Evolutionary conservation across 805 yeast species (phyloP).

Genomic region (Maudiozyma barnettii): DNA sequence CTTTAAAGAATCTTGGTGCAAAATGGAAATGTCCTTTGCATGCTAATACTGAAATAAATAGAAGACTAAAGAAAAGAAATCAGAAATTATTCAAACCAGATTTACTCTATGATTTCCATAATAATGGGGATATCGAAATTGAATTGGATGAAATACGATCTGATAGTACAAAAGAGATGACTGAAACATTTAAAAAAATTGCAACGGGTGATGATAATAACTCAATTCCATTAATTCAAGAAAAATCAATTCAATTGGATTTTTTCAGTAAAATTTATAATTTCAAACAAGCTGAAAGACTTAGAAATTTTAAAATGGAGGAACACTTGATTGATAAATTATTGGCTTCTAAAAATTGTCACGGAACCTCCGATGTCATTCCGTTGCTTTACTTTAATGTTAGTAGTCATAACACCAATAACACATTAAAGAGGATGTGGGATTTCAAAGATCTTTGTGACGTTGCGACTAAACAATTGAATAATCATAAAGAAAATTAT

Average conservation of each 20-base stretch:
- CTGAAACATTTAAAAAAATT: constrained; percentile 9
- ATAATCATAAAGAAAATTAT: not conserved
- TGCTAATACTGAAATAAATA: constrained; percentile 27
- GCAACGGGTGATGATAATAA: constrained; percentile 6
- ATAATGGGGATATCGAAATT: constrained; percentile 54
- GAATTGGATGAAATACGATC: constrained; percentile 33
- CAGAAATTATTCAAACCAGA: constrained; percentile 47
- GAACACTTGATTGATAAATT: constrained; percentile 29
- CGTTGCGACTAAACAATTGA: constrained; percentile 29
- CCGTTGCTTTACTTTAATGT: constrained; percentile 30
- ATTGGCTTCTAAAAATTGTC: not conserved
- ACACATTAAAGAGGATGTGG: constrained; percentile 25
- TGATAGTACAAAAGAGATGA: constrained; percentile 16
- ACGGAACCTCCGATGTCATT: constrained; percentile 9
- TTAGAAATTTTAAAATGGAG: constrained; percentile 24
- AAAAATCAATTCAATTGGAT: constrained; percentile 22
- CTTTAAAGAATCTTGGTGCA: constrained; percentile 61
- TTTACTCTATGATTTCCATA: constrained; percentile 39
- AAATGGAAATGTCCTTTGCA: constrained; percentile 94
- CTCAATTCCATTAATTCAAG: constrained; percentile 19
- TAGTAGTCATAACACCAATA: constrained; percentile 21
- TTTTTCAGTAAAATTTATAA: constrained; percentile 20
- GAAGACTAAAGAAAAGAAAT: constrained; percentile 37
- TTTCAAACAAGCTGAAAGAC: constrained; percentile 35
- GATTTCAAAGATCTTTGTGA: constrained; percentile 42